Percentiles rank a stretch among this genome's conserved stretches.
Evolutionary conservation across 441 rosid genomes (phyloP).

Genomic region (Eruca vesicaria): DNA sequence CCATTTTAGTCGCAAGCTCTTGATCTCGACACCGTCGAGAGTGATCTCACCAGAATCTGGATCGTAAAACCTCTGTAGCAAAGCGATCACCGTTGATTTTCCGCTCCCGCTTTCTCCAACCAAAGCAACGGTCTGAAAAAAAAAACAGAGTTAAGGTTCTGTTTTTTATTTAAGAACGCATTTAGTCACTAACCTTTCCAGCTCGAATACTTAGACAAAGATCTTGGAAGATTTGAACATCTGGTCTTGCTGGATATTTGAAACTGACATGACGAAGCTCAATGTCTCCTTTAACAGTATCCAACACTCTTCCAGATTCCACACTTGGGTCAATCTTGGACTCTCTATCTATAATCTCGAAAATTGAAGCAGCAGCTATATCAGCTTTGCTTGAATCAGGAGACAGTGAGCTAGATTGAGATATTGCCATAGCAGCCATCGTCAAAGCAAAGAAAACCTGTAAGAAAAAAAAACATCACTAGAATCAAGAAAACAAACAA

Average conservation of each 20-base stretch:
- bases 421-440: conserved; percentile 40
- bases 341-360: conserved; percentile 41
- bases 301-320: conserved; percentile 37
- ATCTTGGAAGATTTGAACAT: conserved; percentile 45
- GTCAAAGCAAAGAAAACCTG: conserved; percentile 53
- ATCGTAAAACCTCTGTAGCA: conserved; percentile 41
- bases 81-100: conserved; percentile 44
- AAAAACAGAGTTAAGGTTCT: not conserved
- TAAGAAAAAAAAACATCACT: conserved; percentile 5
- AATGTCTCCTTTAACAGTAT: conserved; percentile 45
- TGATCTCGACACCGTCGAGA: conserved; percentile 40
- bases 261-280: conserved; percentile 46
- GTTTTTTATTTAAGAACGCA: not conserved
- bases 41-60: conserved; percentile 43
- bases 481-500: not conserved
- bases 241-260: conserved; percentile 48
- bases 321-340: conserved; percentile 49
- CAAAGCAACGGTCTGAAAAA: conserved; percentile 41
- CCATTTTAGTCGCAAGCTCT: conserved; percentile 37
- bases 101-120: conserved; percentile 53
- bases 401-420: conserved; percentile 44
- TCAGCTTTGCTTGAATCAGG: conserved; percentile 48
- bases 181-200: conserved; percentile 39
- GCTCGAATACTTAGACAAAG: conserved; percentile 46
- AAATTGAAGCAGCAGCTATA: conserved; percentile 44